phyloP scores from a whole-genome alignment of 1,284 basidiomycete species.

The Marasmius fiardii region DNA sequence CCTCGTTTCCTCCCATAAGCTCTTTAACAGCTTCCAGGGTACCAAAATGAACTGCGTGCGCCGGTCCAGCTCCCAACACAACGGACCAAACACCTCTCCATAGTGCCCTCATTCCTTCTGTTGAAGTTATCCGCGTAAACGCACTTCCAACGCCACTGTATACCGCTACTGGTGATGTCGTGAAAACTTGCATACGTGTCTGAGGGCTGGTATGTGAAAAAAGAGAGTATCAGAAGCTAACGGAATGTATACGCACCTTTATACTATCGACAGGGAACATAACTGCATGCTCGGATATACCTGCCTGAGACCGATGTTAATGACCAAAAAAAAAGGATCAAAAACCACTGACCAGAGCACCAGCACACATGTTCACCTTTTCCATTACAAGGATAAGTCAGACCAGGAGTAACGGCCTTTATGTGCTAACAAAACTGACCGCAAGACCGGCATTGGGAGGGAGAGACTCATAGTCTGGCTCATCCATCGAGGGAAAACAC shows the following conservation, averaged over 20 bases:
- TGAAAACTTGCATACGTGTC: conserved; percentile 99
- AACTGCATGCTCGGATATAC: conserved; percentile 98
- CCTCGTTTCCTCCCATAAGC: conserved; percentile 82
- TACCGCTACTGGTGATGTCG: conserved; percentile 76
- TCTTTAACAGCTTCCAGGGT: conserved; percentile 96
- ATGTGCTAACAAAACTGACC: conserved; percentile 36
- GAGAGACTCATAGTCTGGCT: conserved; percentile 76
- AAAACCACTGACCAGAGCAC: conserved; percentile 75
- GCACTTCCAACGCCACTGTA: conserved; percentile 91
- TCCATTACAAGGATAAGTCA: not conserved
- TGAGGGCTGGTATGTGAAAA: conserved; percentile 27
- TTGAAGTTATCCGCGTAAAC: conserved; percentile 86
- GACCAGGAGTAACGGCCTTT: conserved; percentile 4
- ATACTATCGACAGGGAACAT: conserved; percentile 99
- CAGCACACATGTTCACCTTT: conserved; percentile 96
- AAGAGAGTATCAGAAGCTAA: conserved; percentile 10
- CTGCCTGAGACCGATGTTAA: conserved; percentile 61
- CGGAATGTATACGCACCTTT: conserved; percentile 61
- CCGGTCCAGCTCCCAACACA: conserved; percentile 95
- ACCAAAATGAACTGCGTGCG: conserved; percentile 98
- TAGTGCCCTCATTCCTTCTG: conserved; percentile 87
- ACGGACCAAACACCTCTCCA: conserved; percentile 99
- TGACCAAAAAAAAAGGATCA: conserved; percentile 3
- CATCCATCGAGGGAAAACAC: conserved; percentile 43
- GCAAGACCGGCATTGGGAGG: conserved; percentile 73